A percentile compares a stretch with the other conserved stretches of the same genome.
phyloP scores from a whole-genome alignment of 257 asterid species.

The Parsonsia alboflavescens region DNA sequence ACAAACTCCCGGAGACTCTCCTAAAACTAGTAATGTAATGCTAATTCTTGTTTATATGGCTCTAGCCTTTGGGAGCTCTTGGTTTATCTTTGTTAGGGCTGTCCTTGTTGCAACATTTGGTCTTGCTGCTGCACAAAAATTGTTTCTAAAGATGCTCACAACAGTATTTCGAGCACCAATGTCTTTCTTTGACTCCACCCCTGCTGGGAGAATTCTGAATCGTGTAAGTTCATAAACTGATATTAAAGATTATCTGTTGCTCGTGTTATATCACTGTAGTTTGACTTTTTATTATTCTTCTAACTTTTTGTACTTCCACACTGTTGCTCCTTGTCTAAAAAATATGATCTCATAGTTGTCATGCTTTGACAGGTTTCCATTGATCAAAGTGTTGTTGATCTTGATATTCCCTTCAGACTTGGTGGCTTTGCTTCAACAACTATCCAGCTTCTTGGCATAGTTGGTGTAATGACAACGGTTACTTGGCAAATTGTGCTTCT shows the following conservation, averaged over 20 bases:
- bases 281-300: conserved; percentile 11
- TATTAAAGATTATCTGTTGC: not conserved
- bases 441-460: conserved; percentile 92
- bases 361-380: conserved; percentile 74
- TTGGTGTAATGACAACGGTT: conserved; percentile 92
- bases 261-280: conserved; percentile 4
- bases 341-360: conserved; percentile 28
- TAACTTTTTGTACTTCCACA: conserved; percentile 2
- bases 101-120: conserved; percentile 96
- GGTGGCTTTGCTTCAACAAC: conserved; percentile 99
- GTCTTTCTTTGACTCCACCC: conserved; percentile 98
- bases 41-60: conserved; percentile 90
- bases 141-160: conserved; percentile 75
- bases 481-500: conserved; percentile 98
- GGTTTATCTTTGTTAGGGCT: conserved; percentile 87
- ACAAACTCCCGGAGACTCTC: conserved; percentile 73
- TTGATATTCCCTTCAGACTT: conserved; percentile 98
- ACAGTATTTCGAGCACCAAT: conserved; percentile 80
- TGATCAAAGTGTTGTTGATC: conserved; percentile 99
- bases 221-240: conserved; percentile 52
- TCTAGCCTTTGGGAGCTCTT: conserved; percentile 96
- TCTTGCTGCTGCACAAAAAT: conserved; percentile 89
- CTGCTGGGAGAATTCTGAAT: conserved; percentile 89
- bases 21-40: conserved; percentile 64
- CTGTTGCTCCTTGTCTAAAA: conserved; percentile 2